Evolutionary conservation across 1,284 basidiomycete genomes (phyloP).

Genomic region (Porogramme epimiltina): DNA sequence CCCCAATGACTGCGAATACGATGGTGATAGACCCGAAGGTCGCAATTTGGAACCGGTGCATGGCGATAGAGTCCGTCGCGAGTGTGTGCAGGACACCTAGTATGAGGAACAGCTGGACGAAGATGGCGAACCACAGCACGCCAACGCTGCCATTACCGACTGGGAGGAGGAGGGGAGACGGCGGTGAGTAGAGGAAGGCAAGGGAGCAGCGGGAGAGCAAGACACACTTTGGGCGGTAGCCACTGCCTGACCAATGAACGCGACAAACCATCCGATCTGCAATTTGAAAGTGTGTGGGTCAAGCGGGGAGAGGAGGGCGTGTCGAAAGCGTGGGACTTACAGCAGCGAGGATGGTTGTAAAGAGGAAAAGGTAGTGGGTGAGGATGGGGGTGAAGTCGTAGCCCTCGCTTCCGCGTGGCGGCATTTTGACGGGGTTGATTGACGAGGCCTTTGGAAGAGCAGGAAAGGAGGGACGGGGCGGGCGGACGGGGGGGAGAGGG

Average conservation of each 20-base stretch:
- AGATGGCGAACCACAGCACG: conserved; percentile 91
- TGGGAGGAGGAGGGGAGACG: conserved; percentile 23
- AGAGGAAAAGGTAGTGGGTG: conserved; percentile 88
- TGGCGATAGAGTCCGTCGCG: conserved; percentile 81
- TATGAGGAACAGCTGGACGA: conserved; percentile 82
- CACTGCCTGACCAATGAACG: conserved; percentile 84
- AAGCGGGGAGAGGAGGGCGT: conserved; percentile 6
- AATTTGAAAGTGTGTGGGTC: conserved; percentile 3
- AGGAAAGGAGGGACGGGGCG: conserved; percentile 7
- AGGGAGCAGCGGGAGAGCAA: not conserved
- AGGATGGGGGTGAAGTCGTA: conserved; percentile 85
- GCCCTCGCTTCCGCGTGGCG: conserved; percentile 56
- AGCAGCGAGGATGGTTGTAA: conserved; percentile 80
- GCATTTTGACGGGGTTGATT: conserved; percentile 40
- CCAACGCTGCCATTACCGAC: conserved; percentile 57
- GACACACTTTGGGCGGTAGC: conserved; percentile 65
- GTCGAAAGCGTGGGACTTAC: conserved; percentile 45
- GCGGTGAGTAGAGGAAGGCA: conserved; percentile 4
- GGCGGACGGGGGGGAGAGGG: conserved; percentile 3
- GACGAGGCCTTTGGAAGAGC: not conserved
- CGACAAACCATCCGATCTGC: conserved; percentile 90
- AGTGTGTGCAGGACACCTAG: conserved; percentile 81
- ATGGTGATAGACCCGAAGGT: conserved; percentile 85
- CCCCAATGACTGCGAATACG: conserved; percentile 85
- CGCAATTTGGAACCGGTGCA: conserved; percentile 88